Percentiles rank a stretch among this genome's conserved stretches.
Evolutionary conservation across 768 basidiomycete genomes (phyloP).

Genomic region (Amanita rubescens): DNA sequence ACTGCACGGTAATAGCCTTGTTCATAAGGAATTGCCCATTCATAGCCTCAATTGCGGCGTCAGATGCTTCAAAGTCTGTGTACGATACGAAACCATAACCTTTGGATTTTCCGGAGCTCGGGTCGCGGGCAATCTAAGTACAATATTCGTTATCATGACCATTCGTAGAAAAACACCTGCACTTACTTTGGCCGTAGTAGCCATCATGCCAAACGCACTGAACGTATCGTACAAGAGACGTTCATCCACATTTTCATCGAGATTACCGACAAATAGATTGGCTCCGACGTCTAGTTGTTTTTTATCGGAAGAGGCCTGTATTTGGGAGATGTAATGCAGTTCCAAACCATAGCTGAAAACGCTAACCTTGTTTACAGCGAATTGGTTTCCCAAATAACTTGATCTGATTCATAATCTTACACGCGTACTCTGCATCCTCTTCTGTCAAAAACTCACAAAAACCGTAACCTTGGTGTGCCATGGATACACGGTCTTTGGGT

Average conservation of each 20-base stretch:
- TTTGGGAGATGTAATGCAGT: conserved; percentile 11
- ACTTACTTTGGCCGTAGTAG: conserved; percentile 80
- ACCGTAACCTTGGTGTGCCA: conserved; percentile 98
- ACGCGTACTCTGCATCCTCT: conserved; percentile 99
- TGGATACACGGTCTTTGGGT: conserved; percentile 96
- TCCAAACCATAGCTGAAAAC: conserved; percentile 4
- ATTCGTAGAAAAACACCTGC: background rate
- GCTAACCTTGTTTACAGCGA: conserved; percentile 93
- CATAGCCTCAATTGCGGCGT: conserved; percentile 95
- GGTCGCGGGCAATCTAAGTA: conserved; percentile 86
- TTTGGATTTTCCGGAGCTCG: conserved; percentile 78
- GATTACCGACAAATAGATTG: conserved; percentile 91
- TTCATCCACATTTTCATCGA: conserved; percentile 96
- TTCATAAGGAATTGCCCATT: conserved; percentile 98
- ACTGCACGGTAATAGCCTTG: conserved; percentile 95
- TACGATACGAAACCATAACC: conserved; percentile 97
- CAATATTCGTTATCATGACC: background rate
- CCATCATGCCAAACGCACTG: conserved; percentile 89
- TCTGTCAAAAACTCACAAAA: conserved; percentile 99
- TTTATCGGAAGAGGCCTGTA: conserved; percentile 93
- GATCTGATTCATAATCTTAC: conserved; percentile 99
- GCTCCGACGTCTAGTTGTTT: conserved; percentile 98
- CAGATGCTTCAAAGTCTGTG: conserved; percentile 95
- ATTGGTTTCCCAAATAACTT: conserved; percentile 99
- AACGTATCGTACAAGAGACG: conserved; percentile 90